These are phyloP conservation scores for Hansenula anomala DNA, from an alignment of 1,139 yeast genomes.

Conservation along the genomic window DNA sequence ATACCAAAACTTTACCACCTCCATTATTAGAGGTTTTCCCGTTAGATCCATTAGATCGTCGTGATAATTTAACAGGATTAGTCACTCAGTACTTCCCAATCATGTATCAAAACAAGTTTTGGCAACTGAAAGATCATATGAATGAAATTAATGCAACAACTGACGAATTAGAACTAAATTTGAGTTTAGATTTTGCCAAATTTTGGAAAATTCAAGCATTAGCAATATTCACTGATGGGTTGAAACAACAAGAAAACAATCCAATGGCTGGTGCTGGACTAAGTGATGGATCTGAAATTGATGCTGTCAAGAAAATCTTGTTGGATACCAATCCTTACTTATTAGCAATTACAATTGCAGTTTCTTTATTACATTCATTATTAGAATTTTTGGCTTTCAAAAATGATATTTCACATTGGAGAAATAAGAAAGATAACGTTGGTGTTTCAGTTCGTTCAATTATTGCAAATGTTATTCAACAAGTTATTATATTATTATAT, in stretches of 20 bases:
- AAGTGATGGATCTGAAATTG: slow-evolving; percentile 27
- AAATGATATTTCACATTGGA: slow-evolving; percentile 35
- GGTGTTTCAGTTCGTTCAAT: slow-evolving; percentile 35
- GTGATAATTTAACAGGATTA: slow-evolving; percentile 25
- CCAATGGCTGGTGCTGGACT: slow-evolving; percentile 15
- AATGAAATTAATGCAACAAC: slow-evolving; percentile 25
- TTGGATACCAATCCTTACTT: slow-evolving; percentile 33
- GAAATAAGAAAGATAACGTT: slow-evolving; percentile 31
- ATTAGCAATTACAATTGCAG: slow-evolving; percentile 28
- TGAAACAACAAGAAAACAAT: slow-evolving; percentile 24
- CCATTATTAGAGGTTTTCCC: slow-evolving; percentile 19
- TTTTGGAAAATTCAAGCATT: slow-evolving; percentile 29
- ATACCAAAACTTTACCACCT: slow-evolving; percentile 18
- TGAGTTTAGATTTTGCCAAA: slow-evolving; percentile 24
- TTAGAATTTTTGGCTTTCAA: slow-evolving; percentile 36
- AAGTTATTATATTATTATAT: slow-evolving; percentile 31
- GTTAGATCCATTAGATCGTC: slow-evolving; percentile 22
- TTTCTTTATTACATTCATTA: slow-evolving; percentile 30
- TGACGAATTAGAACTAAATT: slow-evolving; percentile 23
- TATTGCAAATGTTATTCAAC: slow-evolving; percentile 36
- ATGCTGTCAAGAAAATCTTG: slow-evolving; percentile 30
- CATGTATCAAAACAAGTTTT: slow-evolving; percentile 31
- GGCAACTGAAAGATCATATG: slow-evolving; percentile 34
- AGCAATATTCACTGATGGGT: slow-evolving; percentile 25
- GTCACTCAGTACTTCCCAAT: slow-evolving; percentile 29